A percentile compares a stretch with the other conserved stretches of the same genome.
Conservation (phyloP, 2,329 filamentous ascomycete genomes). For the Ophiocordyceps camponoti-floridani region DNA sequence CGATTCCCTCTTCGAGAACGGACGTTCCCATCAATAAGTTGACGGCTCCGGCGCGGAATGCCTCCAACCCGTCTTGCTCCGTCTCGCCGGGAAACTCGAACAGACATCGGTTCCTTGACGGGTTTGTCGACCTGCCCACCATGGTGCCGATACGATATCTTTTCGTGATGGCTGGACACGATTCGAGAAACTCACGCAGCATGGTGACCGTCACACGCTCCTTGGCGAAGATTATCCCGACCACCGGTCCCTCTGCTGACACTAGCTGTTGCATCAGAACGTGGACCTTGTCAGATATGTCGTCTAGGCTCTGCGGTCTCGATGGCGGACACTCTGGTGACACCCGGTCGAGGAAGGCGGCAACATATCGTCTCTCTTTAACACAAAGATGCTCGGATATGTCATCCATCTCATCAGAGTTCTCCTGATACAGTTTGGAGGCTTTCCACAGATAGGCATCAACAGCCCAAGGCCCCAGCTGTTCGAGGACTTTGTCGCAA, state of each 20-base stretch:
- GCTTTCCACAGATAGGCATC: slow-evolving; percentile 44
- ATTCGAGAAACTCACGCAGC: slow-evolving; percentile 36
- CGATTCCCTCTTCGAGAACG: slow-evolving; percentile 50
- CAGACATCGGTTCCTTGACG: slow-evolving; percentile 18
- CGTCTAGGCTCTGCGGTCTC: slow-evolving; percentile 3
- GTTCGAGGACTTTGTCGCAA: slow-evolving; percentile 27
- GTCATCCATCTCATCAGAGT: slow-evolving; percentile 4
- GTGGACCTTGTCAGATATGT: slow-evolving; percentile 38
- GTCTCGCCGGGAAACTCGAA: slow-evolving; percentile 15
- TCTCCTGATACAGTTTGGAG: slow-evolving; percentile 16
- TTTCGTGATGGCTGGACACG: slow-evolving; percentile 26
- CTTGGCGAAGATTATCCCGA: slow-evolving; percentile 50
- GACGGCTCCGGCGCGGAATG: slow-evolving; percentile 33
- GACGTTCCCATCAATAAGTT: slow-evolving; percentile 45
- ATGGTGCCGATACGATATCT: slow-evolving; percentile 34
- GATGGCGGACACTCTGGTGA: slow-evolving; percentile 2
- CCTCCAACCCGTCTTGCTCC: slow-evolving; percentile 17
- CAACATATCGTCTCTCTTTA: slow-evolving; percentile 38
- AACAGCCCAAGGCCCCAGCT: slow-evolving; percentile 51
- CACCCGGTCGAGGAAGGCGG: slow-evolving; percentile 23
- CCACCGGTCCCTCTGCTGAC: slow-evolving; percentile 19
- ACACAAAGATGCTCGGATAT: slow-evolving; percentile 23
- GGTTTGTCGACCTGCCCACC: slow-evolving; percentile 29
- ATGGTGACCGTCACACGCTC: slow-evolving; percentile 43
- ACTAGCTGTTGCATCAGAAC: slow-evolving; percentile 35